Evolutionary conservation across 2,329 filamentous ascomycete species (phyloP), one percentile per base, ranked within the genome.

Genomic region (Aspergillus sp.): DNA sequence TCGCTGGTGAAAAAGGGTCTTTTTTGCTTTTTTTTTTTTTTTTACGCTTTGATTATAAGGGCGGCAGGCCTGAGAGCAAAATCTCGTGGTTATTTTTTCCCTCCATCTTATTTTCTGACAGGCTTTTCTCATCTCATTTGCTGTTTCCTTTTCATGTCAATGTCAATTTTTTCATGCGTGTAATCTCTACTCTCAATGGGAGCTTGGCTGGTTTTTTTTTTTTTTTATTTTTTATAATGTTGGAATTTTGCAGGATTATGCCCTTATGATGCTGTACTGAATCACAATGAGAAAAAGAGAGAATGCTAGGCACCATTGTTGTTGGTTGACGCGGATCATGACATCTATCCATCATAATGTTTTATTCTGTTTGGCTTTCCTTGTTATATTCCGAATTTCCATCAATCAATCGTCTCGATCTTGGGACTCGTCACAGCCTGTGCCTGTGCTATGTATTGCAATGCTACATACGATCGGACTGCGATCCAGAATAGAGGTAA

Each of bases 171-270:
- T 58, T 62, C 58, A 60, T 61, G 56, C 63, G 62, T 68, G 65
- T 69, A 68, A 66, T 68, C 64, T 68, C 60, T 67, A 64, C 64
- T 68, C 61, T 64, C 59, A 58, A 55, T 58, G 62, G 63, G 65
- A 65, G 60, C 61, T 64, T 65, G 65, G 63, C 58, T 65, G 63
- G 62, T 52, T 62, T 60, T 58, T 44, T 46, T 56, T 55, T 56
- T 49, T 47, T 46, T 53, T 58, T 53, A 48, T 54, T 56, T 53
- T 57, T 49, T 53, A 49, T 37, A 7, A 37, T 39, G 37, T 39
- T 39, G 37, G 37, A 39, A 19, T 39, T 39, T 35, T 47, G 54
- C 56, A 49, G 50, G 55, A 51, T 56, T 60, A 59, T 60, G 58
- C 59, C 33, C 25, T 65, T 54, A 60, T 52, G 60, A 63, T 61